Conservation (phyloP, 495 filamentous ascomycete genomes). For the Lasiosphaeris hirsuta region DNA sequence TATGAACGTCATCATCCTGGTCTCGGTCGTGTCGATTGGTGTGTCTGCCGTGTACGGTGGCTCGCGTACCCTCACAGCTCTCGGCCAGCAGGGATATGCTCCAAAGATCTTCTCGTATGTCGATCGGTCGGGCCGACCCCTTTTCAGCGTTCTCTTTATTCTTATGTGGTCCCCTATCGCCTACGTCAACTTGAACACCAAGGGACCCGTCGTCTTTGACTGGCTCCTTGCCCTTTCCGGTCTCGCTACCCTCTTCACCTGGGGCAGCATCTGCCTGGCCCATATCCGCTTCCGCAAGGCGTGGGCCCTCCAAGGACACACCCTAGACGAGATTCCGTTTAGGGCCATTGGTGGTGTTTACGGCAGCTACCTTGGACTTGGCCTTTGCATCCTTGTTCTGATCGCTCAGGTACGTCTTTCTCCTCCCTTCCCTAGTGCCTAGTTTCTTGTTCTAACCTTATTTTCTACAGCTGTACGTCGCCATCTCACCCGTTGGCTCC, state of each 20-base stretch:
- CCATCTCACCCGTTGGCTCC: conserved; percentile 43
- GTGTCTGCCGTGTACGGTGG: conserved; percentile 66
- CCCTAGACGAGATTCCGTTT: conserved; percentile 68
- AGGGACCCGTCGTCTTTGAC: conserved; percentile 50
- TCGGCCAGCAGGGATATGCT: conserved; percentile 55
- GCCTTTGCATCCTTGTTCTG: conserved; percentile 57
- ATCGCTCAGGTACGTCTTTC: conserved; percentile 53
- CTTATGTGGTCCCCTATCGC: conserved; percentile 52
- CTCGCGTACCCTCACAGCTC: conserved; percentile 64
- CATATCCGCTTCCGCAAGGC: conserved; percentile 63
- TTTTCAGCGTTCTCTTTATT: conserved; percentile 44
- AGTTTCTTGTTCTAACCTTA: not conserved
- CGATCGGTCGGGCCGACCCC: conserved; percentile 57
- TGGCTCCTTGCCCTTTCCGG: conserved; percentile 71
- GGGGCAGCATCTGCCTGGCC: conserved; percentile 69
- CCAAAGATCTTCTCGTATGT: conserved; percentile 58
- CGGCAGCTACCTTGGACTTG: conserved; percentile 64
- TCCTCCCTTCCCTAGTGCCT: not conserved
- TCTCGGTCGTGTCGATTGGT: conserved; percentile 65
- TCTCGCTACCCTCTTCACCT: conserved; percentile 67
- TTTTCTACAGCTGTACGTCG: conserved; percentile 44
- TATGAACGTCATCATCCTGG: conserved; percentile 71
- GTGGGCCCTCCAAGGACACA: conserved; percentile 62
- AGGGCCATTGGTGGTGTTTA: conserved; percentile 60
- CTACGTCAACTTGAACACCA: conserved; percentile 51